Percentiles rank a stretch among this genome's conserved stretches.
These are phyloP conservation scores for Scleroderma citrinum DNA, from an alignment of 768 basidiomycete species.

Conservation along the genomic window DNA sequence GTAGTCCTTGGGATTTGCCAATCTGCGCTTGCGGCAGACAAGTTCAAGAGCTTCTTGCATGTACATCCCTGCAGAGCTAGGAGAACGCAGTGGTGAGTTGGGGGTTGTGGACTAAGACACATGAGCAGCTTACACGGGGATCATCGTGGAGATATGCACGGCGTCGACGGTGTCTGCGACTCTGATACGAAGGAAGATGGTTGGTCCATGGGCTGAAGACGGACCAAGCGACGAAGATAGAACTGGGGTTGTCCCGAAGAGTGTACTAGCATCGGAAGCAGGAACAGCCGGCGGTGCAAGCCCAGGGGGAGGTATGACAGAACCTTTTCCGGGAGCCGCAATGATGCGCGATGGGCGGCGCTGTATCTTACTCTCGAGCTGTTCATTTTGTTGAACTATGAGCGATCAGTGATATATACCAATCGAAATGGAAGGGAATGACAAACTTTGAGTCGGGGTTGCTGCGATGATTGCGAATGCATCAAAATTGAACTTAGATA, in stretches of 20 bases:
- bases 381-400: conserved; percentile 69
- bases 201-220: conserved; percentile 68
- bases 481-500: conserved; percentile 84
- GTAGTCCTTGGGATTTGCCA: conserved; percentile 72
- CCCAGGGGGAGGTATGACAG: conserved; percentile 35
- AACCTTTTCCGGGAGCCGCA: conserved; percentile 53
- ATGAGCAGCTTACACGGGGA: conserved; percentile 69
- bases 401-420: neutral
- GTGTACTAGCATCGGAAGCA: conserved; percentile 39
- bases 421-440: neutral
- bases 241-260: conserved; percentile 45
- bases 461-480: conserved; percentile 88
- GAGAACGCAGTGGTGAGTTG: neutral
- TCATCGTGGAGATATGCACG: conserved; percentile 83
- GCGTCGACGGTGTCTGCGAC: conserved; percentile 79
- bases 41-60: conserved; percentile 93
- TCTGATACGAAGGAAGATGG: conserved; percentile 75
- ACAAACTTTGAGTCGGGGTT: conserved; percentile 58
- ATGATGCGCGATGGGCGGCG: conserved; percentile 68
- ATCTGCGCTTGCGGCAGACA: conserved; percentile 65
- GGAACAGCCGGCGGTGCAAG: conserved; percentile 35
- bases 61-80: conserved; percentile 89
- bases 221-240: conserved; percentile 67
- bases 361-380: conserved; percentile 74
- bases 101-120: neutral